Percentiles rank a stretch among this genome's conserved stretches.
Evolutionary conservation across 148 eudicot genomes (phyloP).

Genomic region (Rhododendron griersonianum): DNA sequence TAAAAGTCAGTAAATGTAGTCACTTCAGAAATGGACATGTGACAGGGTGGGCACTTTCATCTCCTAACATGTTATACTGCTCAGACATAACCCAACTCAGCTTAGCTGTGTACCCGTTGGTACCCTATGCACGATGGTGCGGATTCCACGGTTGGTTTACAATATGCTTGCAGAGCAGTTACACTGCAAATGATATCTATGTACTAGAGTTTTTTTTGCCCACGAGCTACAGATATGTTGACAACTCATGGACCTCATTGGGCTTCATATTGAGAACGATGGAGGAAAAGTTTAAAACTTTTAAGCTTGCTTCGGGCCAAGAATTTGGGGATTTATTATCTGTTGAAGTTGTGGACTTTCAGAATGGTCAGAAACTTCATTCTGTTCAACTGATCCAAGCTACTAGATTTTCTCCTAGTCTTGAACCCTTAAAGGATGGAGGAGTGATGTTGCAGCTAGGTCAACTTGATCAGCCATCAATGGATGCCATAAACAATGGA

Average conservation of each 20-base stretch:
- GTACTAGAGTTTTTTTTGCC: conserved; percentile 25
- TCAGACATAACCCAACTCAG: conserved; percentile 16
- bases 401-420: too few relatives aligned
- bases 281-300: conserved; percentile 11
- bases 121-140: conserved; percentile 18
- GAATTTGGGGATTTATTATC: neutral
- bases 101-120: conserved; percentile 22
- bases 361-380: too few relatives aligned
- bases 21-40: conserved; percentile 14
- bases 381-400: too few relatives aligned
- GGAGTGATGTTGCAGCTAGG: too few relatives aligned
- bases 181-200: conserved; percentile 9
- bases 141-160: conserved; percentile 14
- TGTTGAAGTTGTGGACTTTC: too few relatives aligned
- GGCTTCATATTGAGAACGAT: neutral
- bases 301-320: conserved; percentile 20
- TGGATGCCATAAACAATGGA: too few relatives aligned
- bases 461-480: too few relatives aligned
- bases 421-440: too few relatives aligned
- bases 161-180: conserved; percentile 12
- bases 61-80: conserved; percentile 15
- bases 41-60: conserved; percentile 11
- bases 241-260: neutral
- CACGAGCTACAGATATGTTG: neutral
- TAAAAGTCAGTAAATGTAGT: neutral